A percentile compares a stretch with the other conserved stretches of the same genome.
Conservation (phyloP, 352 stramenopile species). For the Globisporangium cederbergense region DNA sequence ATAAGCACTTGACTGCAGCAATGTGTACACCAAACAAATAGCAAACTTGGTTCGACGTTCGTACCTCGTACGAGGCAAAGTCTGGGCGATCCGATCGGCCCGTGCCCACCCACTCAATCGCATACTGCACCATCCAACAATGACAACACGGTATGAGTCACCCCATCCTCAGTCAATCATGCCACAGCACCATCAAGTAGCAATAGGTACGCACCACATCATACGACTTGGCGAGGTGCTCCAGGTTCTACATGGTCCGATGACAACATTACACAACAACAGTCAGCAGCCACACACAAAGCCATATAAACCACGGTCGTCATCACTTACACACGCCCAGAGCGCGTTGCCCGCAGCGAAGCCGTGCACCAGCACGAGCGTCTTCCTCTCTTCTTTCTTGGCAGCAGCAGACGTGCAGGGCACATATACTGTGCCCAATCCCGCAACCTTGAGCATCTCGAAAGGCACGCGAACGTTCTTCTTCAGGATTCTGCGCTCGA, state of each 20-base stretch:
- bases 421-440: constrained; percentile 60
- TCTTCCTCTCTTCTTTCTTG: constrained; percentile 24
- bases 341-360: constrained; percentile 64
- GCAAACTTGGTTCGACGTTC: background rate
- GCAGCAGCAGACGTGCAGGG: constrained; percentile 26
- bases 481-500: constrained; percentile 45
- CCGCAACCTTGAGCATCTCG: constrained; percentile 46
- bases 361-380: constrained; percentile 59
- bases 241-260: constrained; percentile 43
- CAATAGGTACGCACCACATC: constrained; percentile 39
- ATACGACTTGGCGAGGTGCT: constrained; percentile 50
- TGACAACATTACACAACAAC: background rate
- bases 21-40: background rate
- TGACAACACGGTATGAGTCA: background rate
- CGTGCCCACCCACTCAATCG: constrained; percentile 66
- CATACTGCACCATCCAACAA: constrained; percentile 33
- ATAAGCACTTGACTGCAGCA: background rate
- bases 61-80: constrained; percentile 54
- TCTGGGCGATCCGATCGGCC: constrained; percentile 58
- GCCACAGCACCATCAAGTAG: background rate
- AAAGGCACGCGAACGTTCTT: constrained; percentile 42
- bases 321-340: constrained; percentile 59
- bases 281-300: background rate
- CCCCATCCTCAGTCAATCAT: background rate
- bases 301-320: background rate